Evolutionary conservation across 805 yeast species (phyloP).

Genomic region (Ogataea wickerhamii): DNA sequence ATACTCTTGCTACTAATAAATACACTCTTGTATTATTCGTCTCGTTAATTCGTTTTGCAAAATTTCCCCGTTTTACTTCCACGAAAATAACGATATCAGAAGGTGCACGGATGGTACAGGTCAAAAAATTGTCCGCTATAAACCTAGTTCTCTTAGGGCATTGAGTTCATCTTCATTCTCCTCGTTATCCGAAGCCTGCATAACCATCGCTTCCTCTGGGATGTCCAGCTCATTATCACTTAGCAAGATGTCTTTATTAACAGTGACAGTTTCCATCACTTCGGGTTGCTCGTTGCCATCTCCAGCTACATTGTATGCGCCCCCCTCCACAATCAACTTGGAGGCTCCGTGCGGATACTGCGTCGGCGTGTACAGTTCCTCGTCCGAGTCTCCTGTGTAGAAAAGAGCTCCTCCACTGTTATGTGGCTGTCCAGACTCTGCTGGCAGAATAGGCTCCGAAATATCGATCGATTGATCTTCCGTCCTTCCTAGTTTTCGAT

Average conservation of each 20-base stretch:
- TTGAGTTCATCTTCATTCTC: constrained; percentile 41
- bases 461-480: constrained; percentile 4
- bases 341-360: not conserved
- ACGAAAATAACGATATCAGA: too few species aligned
- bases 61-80: too few species aligned
- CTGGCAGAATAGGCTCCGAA: constrained; percentile 4
- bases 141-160: constrained; percentile 43
- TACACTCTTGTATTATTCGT: too few species aligned
- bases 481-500: constrained; percentile 2
- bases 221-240: constrained; percentile 17
- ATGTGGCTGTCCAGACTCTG: not conserved
- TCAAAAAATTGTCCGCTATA: constrained; percentile 30
- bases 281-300: constrained; percentile 12
- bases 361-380: constrained; percentile 16
- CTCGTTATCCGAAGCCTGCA: constrained; percentile 17
- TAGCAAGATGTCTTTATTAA: not conserved
- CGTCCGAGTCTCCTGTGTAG: constrained; percentile 16
- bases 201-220: constrained; percentile 1
- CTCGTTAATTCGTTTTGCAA: too few species aligned
- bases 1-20: too few species aligned
- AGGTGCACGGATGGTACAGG: too few species aligned
- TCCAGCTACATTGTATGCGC: too few species aligned
- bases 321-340: too few species aligned
- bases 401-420: constrained; percentile 10
- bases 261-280: not conserved